Evolutionary conservation across 2,329 filamentous ascomycete species (phyloP), one percentile per base, ranked within the genome.

Genomic region (Scedosporium dehoogii): DNA sequence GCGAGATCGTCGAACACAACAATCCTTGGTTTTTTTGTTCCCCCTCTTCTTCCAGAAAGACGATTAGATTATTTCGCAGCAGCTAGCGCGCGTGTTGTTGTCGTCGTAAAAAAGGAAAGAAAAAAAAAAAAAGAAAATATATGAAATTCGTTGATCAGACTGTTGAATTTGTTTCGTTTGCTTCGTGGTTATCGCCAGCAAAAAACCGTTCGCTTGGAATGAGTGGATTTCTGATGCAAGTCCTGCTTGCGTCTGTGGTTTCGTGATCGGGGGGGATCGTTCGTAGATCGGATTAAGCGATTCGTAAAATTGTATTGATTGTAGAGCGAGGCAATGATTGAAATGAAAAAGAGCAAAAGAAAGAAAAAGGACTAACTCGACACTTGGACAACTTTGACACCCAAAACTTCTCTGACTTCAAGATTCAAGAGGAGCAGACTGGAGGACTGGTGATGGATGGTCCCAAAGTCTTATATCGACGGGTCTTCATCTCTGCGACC

Each of bases 391-490:
- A 55, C 46, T 61, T 38, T 46, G 46, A 58, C 48, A 53, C 48
- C 48, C 48, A 25, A 58, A 48, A 58, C 60, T 62, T 58, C 48
- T 42, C 33, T 42, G 33, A 58, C 56, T 33, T 56, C 12, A 16
- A 56, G 10, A 14, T 12, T 41, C 48, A 42, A 61, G 33, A 44
- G 44, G 5, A 56, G 48, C 23, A 38, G 56, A 58, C 27, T 33
- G 14, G 27, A 42, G 27, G 48, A 23, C 29, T 53, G 60, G 60
- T 56, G 60, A 14, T 55, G 59, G 59, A 58, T 58, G 60, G 53
- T 53, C 60, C 6, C 53, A 62, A 58, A 38, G 53, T 62, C 60
- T 62, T 62, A 62, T 62, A 62, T 58, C 60, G 60, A 62, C 60
- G 5, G 46, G 46, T 10, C 60, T 44, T 18, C 53, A 23, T 33